Evolutionary conservation across 2,329 filamentous ascomycete species (phyloP).

Genomic region (Aureobasidium musti): DNA sequence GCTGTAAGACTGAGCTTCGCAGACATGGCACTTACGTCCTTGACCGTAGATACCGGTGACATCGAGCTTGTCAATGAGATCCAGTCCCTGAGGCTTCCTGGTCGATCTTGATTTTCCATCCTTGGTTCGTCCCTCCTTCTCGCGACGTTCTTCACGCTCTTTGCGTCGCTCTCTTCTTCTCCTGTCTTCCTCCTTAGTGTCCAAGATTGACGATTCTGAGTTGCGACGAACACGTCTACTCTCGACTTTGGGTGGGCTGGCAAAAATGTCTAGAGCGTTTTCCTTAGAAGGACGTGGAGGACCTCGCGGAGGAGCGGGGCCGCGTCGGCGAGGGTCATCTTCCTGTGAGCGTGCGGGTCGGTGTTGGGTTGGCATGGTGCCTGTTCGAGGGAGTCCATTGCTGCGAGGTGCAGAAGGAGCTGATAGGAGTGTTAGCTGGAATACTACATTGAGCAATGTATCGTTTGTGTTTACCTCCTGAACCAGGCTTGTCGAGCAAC

Average conservation of each 20-base stretch:
- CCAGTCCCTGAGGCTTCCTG: slow-evolving; percentile 58
- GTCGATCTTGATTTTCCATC: slow-evolving; percentile 43
- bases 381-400: slow-evolving; percentile 41
- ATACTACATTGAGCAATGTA: background rate
- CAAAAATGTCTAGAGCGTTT: slow-evolving; percentile 47
- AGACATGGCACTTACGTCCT: slow-evolving; percentile 65
- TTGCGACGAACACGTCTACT: slow-evolving; percentile 66
- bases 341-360: slow-evolving; percentile 68
- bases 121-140: slow-evolving; percentile 40
- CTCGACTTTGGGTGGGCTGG: slow-evolving; percentile 46
- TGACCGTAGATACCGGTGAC: slow-evolving; percentile 94
- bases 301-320: slow-evolving; percentile 44
- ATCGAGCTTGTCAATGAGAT: slow-evolving; percentile 95
- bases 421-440: slow-evolving; percentile 43
- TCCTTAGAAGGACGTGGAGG: slow-evolving; percentile 40
- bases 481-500: slow-evolving; percentile 60
- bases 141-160: slow-evolving; percentile 55
- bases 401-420: slow-evolving; percentile 30
- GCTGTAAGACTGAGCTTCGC: background rate
- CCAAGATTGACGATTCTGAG: slow-evolving; percentile 74
- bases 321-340: slow-evolving; percentile 60
- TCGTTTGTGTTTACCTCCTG: slow-evolving; percentile 41
- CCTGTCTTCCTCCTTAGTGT: slow-evolving; percentile 62
- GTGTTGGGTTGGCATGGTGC: slow-evolving; percentile 55
- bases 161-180: slow-evolving; percentile 49